Conservation (phyloP, 495 filamentous ascomycete genomes). For the Lineolata rhizophorae region DNA sequence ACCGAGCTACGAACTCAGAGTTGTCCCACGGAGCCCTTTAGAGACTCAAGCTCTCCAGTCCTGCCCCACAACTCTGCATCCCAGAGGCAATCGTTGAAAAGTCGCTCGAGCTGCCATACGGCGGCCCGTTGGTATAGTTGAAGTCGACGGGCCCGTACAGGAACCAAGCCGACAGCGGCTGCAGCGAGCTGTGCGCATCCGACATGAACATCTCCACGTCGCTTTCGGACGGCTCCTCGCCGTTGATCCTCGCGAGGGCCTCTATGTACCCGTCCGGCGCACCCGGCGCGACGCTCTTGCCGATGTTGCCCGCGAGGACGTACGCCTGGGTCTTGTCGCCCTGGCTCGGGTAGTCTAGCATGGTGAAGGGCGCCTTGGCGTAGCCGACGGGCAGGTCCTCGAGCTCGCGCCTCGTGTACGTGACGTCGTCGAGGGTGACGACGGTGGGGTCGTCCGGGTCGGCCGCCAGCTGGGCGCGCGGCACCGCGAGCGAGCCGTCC, state of each 20-base stretch:
- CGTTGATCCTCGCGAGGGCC: conserved; percentile 3
- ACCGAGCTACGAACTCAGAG: too few relatives aligned
- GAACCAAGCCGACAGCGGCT: conserved; percentile 3
- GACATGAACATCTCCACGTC: background rate
- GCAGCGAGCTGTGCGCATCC: background rate
- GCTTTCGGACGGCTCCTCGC: background rate
- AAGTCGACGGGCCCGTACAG: conserved; percentile 2
- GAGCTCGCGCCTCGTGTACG: background rate
- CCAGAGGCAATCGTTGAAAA: too few relatives aligned
- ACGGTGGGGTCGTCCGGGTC: too few relatives aligned
- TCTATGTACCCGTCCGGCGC: conserved; percentile 3
- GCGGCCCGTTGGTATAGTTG: background rate
- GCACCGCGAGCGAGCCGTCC: conserved; percentile 7
- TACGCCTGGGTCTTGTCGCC: conserved; percentile 1
- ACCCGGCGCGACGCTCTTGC: conserved; percentile 1
- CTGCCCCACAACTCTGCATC: too few relatives aligned
- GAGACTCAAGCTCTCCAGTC: too few relatives aligned
- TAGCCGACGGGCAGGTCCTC: conserved; percentile 3
- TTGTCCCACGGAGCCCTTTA: too few relatives aligned
- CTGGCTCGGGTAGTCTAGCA: conserved; percentile 1
- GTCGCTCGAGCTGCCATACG: too few relatives aligned
- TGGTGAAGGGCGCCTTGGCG: conserved; percentile 3
- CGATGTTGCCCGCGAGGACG: conserved; percentile 5
- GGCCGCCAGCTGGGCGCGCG: too few relatives aligned
- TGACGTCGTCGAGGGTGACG: conserved; percentile 1